These are phyloP conservation scores for Prunus davidiana DNA, from an alignment of 306 rosid species.

Conservation along the genomic window DNA sequence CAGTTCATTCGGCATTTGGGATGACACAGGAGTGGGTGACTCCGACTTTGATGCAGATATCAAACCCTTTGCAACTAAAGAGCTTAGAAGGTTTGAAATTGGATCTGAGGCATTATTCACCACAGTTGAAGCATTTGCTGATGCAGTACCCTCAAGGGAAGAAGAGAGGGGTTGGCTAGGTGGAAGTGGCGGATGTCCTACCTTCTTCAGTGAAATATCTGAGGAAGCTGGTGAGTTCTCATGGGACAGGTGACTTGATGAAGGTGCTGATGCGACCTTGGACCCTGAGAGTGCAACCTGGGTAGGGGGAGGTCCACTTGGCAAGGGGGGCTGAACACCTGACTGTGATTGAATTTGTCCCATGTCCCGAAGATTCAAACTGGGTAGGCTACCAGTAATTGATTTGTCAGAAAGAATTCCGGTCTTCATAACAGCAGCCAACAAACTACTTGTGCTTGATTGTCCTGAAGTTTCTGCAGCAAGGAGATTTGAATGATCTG, in stretches of 20 bases:
- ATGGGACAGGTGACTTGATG: conserved; percentile 42
- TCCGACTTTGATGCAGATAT: conserved; percentile 67
- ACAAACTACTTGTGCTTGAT: conserved; percentile 57
- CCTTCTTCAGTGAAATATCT: conserved; percentile 42
- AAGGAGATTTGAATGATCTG: conserved; percentile 27
- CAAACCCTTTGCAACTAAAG: conserved; percentile 86
- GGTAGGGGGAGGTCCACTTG: conserved; percentile 37
- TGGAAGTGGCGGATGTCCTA: conserved; percentile 37
- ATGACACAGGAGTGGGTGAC: conserved; percentile 27
- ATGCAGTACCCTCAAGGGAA: conserved; percentile 38
- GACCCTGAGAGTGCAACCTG: conserved; percentile 37
- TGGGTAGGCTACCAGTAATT: conserved; percentile 37
- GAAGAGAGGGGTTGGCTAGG: conserved; percentile 39
- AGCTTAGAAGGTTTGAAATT: conserved; percentile 73
- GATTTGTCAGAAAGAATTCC: conserved; percentile 58
- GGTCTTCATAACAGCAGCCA: conserved; percentile 73
- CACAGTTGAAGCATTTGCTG: conserved; percentile 43
- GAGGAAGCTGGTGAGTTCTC: conserved; percentile 37
- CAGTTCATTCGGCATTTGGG: conserved; percentile 31
- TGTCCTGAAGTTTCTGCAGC: conserved; percentile 46
- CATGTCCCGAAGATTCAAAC: conserved; percentile 30
- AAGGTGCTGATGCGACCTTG: conserved; percentile 33
- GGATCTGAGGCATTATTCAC: conserved; percentile 47
- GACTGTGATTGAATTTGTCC: conserved; percentile 42
- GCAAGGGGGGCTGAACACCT: conserved; percentile 37